These are phyloP conservation scores for Brassica hybrid DNA, from an alignment of 441 rosid genomes.

Conservation along the genomic window DNA sequence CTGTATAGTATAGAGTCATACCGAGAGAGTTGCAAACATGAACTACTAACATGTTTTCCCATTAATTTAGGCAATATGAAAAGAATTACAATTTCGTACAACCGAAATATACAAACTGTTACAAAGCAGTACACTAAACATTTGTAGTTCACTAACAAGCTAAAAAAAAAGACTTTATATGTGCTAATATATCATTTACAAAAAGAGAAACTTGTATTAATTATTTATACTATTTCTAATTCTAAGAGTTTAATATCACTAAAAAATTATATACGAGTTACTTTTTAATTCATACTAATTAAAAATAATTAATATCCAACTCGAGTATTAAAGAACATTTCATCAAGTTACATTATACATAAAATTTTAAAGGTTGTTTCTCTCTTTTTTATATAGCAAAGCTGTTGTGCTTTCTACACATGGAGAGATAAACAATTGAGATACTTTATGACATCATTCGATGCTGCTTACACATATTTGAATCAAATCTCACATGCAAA, in stretches of 20 bases:
- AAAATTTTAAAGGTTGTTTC: slow-evolving; percentile 6
- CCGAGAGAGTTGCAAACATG: not conserved
- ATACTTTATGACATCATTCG: slow-evolving; percentile 38
- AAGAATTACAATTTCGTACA: slow-evolving; percentile 11
- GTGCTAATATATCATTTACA: not conserved
- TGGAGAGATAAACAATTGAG: slow-evolving; percentile 27
- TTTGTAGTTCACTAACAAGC: not conserved
- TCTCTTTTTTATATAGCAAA: slow-evolving; percentile 31
- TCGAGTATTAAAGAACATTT: slow-evolving; percentile 12
- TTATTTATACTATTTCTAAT: not conserved
- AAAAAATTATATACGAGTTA: not conserved
- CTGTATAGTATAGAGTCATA: slow-evolving; percentile 7
- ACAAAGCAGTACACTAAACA: not conserved
- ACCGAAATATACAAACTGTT: slow-evolving; percentile 16
- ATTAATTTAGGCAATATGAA: too few relatives aligned
- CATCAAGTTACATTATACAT: not conserved
- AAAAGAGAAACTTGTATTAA: not conserved
- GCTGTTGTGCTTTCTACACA: slow-evolving; percentile 36
- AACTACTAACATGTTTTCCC: too few relatives aligned
- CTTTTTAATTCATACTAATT: not conserved
- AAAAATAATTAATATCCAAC: not conserved
- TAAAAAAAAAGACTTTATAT: not conserved
- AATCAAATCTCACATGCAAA: slow-evolving; percentile 41
- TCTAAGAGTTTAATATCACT: not conserved
- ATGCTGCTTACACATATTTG: slow-evolving; percentile 38